Percentiles rank a stretch among this genome's conserved stretches.
Conservation (phyloP, 2,329 filamentous ascomycete species). For the Cladophialophora psammophila region DNA sequence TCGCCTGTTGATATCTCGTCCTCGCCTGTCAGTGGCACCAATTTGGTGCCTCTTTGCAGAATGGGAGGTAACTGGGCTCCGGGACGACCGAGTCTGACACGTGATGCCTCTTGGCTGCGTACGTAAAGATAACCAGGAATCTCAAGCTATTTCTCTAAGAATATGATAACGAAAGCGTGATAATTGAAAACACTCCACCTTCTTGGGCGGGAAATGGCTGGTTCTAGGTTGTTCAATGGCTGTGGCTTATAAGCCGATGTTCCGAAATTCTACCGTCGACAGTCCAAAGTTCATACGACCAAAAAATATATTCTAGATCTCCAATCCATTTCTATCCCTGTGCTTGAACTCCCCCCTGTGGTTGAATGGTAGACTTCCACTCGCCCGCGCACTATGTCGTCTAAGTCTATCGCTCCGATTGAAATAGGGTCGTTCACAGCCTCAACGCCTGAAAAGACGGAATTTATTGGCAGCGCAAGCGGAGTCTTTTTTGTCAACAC, state of each 20-base stretch:
- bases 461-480: conserved; percentile 60
- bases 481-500: conserved; percentile 62
- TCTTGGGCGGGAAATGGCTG: background rate
- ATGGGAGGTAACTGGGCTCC: background rate
- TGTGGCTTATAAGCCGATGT: background rate
- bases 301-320: background rate
- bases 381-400: conserved; percentile 13
- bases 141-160: background rate
- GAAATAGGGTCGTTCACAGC: conserved; percentile 50
- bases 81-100: background rate
- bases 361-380: background rate
- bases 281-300: background rate
- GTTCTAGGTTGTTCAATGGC: too few species aligned
- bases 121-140: background rate
- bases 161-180: background rate
- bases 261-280: background rate
- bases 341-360: background rate
- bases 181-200: background rate
- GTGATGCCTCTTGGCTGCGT: background rate
- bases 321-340: background rate
- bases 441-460: conserved; percentile 51
- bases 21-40: background rate
- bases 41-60: too few species aligned
- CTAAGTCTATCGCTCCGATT: conserved; percentile 21
- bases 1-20: background rate